Percentiles rank a stretch among this genome's conserved stretches.
phyloP scores from a whole-genome alignment of 2,329 filamentous ascomycete species.

The Acrodontium crateriforme region DNA sequence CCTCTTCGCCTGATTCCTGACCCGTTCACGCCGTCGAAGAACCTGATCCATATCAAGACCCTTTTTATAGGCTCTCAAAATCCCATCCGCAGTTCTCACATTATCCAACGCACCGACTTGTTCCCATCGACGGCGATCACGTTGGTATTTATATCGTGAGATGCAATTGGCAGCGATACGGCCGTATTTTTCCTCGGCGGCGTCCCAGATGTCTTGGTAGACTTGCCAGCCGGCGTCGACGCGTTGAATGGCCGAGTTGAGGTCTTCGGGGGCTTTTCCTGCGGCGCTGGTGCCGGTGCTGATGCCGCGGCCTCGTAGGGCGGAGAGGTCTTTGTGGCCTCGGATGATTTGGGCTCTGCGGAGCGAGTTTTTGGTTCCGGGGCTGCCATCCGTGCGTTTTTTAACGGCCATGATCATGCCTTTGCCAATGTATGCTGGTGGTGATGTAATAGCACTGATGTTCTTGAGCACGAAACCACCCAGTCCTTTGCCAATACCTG shows the following conservation, averaged over 20 bases:
- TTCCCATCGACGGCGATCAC: constrained; percentile 18
- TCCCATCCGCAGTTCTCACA: constrained; percentile 16
- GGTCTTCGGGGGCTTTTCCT: no score
- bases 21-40: no score
- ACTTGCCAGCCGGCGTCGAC: constrained; percentile 19
- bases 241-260: no score
- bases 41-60: constrained; percentile 19
- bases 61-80: constrained; percentile 13
- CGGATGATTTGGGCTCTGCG: constrained; percentile 19
- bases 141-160: constrained; percentile 7
- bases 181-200: constrained; percentile 10
- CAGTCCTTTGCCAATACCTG: constrained; percentile 67
- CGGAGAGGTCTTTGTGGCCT: constrained; percentile 17
- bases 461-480: constrained; percentile 72
- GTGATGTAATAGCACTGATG: constrained; percentile 47
- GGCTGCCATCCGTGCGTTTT: constrained; percentile 30
- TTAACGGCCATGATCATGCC: constrained; percentile 67
- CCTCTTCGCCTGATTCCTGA: no score
- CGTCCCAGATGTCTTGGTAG: constrained; percentile 20
- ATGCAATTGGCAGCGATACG: constrained; percentile 6
- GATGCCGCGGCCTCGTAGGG: constrained; percentile 7
- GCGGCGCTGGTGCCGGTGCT: constrained; percentile 4
- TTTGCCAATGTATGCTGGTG: constrained; percentile 73
- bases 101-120: constrained; percentile 22
- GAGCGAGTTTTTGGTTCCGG: constrained; percentile 15